Evolutionary conservation across 805 yeast genomes (phyloP).

Genomic region (Kluyveromyces aestuarii): DNA sequence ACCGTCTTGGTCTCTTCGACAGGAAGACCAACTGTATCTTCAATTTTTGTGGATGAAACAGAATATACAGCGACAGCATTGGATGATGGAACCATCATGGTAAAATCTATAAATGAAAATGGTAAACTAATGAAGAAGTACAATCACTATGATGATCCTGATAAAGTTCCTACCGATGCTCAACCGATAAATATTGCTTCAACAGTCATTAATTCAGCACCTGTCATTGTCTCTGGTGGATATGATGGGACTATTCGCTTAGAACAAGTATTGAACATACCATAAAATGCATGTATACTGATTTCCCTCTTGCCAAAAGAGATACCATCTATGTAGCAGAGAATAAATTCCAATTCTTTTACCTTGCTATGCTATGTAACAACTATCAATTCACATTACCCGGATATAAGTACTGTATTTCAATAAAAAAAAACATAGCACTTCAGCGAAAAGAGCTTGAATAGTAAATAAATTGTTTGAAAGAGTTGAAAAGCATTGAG

Average conservation of each 20-base stretch:
- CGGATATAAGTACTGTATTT: not conserved
- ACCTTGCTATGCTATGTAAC: not conserved
- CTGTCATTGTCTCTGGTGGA: conserved; percentile 14
- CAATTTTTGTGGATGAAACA: conserved; percentile 9
- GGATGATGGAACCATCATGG: conserved; percentile 16
- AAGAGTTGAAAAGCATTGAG: not conserved
- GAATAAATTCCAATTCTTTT: not conserved
- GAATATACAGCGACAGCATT: conserved; percentile 15
- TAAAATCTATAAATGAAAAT: conserved; percentile 18
- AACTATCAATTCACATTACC: not conserved
- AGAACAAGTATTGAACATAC: conserved; percentile 6
- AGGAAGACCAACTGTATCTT: conserved; percentile 7
- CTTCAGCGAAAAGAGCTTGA: not conserved
- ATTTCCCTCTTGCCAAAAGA: not conserved
- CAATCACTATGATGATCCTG: conserved; percentile 8
- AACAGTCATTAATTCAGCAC: conserved; percentile 9
- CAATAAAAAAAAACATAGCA: not conserved
- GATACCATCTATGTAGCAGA: not conserved
- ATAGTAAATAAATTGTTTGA: not conserved
- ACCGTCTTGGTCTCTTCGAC: conserved; percentile 12
- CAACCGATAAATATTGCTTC: conserved; percentile 5
- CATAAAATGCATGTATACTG: not conserved
- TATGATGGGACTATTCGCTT: conserved; percentile 12
- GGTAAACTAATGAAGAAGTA: conserved; percentile 8
- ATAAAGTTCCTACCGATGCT: not conserved